These are phyloP conservation scores for Hypoxylon lienhwacheense DNA, from an alignment of 495 filamentous ascomycete genomes.

Conservation along the genomic window DNA sequence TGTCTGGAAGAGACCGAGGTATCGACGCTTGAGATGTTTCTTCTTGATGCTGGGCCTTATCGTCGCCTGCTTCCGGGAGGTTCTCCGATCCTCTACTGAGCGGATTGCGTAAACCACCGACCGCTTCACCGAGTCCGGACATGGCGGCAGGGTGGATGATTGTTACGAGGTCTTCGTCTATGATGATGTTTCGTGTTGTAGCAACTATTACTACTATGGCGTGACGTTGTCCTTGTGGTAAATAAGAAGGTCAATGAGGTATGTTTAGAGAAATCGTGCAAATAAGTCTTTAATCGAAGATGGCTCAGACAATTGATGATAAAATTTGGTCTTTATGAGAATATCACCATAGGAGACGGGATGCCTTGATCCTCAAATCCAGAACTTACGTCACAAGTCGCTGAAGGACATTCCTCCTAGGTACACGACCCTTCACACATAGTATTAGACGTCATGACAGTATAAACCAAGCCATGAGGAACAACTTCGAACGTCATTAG, in stretches of 20 bases:
- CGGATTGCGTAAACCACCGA: conserved; percentile 19
- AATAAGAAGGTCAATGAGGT: conserved; percentile 8
- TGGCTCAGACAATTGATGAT: neutral
- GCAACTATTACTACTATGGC: conserved; percentile 25
- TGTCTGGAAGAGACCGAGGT: conserved; percentile 33
- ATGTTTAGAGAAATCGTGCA: conserved; percentile 13
- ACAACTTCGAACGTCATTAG: conserved; percentile 32
- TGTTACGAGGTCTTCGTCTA: conserved; percentile 28
- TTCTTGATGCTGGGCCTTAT: conserved; percentile 1
- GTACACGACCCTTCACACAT: conserved; percentile 17
- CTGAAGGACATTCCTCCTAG: neutral
- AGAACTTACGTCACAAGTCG: conserved; percentile 27
- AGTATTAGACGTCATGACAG: conserved; percentile 36
- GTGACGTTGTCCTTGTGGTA: conserved; percentile 5
- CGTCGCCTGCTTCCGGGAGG: neutral
- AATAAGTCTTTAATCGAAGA: conserved; percentile 1
- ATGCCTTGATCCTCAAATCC: neutral
- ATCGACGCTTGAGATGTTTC: conserved; percentile 23
- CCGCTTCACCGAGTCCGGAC: conserved; percentile 33
- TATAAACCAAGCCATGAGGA: neutral
- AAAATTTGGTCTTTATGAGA: conserved; percentile 24
- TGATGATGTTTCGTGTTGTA: conserved; percentile 19
- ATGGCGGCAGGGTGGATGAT: conserved; percentile 36
- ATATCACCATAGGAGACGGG: neutral
- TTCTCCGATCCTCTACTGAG: conserved; percentile 18